A percentile compares a stretch with the other conserved stretches of the same genome.
Evolutionary conservation across 768 basidiomycete species (phyloP).

Genomic region (Pleurotus tuoliensis): DNA sequence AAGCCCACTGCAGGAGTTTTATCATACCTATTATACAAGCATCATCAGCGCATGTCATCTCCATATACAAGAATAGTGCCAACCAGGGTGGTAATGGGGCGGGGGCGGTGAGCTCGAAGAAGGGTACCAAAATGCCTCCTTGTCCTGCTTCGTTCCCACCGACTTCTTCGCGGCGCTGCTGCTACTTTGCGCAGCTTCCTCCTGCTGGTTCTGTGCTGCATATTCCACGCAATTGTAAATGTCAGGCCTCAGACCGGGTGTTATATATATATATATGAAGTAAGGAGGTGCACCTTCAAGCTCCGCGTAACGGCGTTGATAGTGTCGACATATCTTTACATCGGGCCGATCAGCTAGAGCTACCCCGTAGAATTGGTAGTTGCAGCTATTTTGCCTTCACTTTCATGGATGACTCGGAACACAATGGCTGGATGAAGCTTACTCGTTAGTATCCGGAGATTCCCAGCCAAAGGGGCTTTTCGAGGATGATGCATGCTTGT

Average conservation of each 20-base stretch:
- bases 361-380: too few species aligned
- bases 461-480: too few species aligned
- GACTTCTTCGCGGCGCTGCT: too few species aligned
- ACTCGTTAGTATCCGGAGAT: too few species aligned
- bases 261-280: background rate
- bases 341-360: too few species aligned
- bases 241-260: too few species aligned
- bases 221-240: background rate
- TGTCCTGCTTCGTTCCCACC: background rate
- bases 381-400: too few species aligned
- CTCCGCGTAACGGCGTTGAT: background rate
- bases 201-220: background rate
- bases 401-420: too few species aligned
- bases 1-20: constrained; percentile 51
- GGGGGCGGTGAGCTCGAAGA: constrained; percentile 38
- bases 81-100: constrained; percentile 63
- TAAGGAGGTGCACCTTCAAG: background rate
- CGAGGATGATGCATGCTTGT: too few species aligned
- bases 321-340: background rate
- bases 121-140: constrained; percentile 67
- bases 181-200: too few species aligned
- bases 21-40: constrained; percentile 49
- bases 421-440: too few species aligned
- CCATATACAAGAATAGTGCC: background rate
- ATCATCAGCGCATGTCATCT: background rate